Base-by-base conservation (phyloP, 805 yeast genomes). In the Candida chauliodis region DNA sequence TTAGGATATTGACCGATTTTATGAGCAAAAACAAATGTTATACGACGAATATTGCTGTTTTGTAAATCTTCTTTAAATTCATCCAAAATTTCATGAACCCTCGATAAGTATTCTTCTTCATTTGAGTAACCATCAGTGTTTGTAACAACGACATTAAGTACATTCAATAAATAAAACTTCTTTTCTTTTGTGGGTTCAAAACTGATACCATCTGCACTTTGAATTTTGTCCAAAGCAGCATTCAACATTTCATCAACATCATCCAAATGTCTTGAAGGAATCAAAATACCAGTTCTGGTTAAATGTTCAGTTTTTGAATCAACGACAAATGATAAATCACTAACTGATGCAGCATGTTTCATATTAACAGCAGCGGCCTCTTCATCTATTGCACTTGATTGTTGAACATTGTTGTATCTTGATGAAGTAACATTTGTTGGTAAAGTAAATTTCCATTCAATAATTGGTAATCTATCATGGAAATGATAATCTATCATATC, bases 291-390 rank as follows among this genome's bases (percentile, higher is more conserved):
- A 30, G 84, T 76, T 75, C 98, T 80, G 48, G 81, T 58, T 20
- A 88, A 87, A 48, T 75, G 76, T 40, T 81, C 78, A 43, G 82
- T 81, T 43, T 68, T 66, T 47, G 73, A 63, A 56, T 82, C 89
- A 40, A 86, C 86, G 59, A 86, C 80, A 58, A 81, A 90, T 2
- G 95, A 81, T 65, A 90, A 75, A 56, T 90, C 98, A 22, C 96
- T 88, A 23, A 90, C 95, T 38, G 96, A 88, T 43, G 89, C 83
- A 39, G 96, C 95, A 59, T 96, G 76, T 55, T 80, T 83, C 82
- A 85, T 76, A 4, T 55, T 37, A 15, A 56, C 49, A 19, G 61
- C 42, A 11, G 45, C 37, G 9, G 55, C 43, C 40, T 59, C 66
- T 33, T 73, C 70, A 46, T 64, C 60, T 43, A 69, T 65, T 31